Evolutionary conservation across 495 filamentous ascomycete genomes (phyloP).

Genomic region (Rhizodiscina lignyota): DNA sequence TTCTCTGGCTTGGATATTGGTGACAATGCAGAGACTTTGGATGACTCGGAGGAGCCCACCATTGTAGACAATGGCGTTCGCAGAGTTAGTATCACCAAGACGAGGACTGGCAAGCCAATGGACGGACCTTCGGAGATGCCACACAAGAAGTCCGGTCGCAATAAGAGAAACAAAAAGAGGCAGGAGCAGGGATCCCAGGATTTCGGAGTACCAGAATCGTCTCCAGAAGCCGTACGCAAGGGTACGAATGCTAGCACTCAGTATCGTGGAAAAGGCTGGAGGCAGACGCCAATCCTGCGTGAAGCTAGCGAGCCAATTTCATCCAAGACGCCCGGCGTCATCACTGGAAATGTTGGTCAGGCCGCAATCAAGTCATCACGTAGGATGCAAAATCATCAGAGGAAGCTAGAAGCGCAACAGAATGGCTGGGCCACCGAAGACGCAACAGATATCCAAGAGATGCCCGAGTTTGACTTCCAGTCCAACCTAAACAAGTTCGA

Average conservation of each 20-base stretch:
- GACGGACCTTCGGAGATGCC: too few relatives aligned
- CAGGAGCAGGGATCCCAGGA: conserved; percentile 1
- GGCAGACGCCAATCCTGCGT: conserved; percentile 64
- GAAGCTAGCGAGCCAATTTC: conserved; percentile 21
- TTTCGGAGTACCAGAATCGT: conserved; percentile 3
- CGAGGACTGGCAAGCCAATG: conserved; percentile 14
- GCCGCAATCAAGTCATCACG: conserved; percentile 11
- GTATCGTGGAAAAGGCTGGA: conserved; percentile 46
- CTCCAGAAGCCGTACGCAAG: conserved; percentile 11
- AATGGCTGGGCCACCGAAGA: conserved; percentile 96
- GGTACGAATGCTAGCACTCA: too few relatives aligned
- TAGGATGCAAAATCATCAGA: conserved; percentile 20
- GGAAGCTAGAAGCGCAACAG: conserved; percentile 42
- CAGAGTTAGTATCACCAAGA: conserved; percentile 12
- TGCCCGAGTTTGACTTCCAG: conserved; percentile 86
- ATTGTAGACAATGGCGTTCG: too few relatives aligned
- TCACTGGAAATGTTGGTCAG: conserved; percentile 9
- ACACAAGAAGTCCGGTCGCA: too few relatives aligned
- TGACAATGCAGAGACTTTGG: conserved; percentile 7
- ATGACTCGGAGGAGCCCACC: conserved; percentile 8
- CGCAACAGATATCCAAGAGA: conserved; percentile 89
- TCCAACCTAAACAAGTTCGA: conserved; percentile 83
- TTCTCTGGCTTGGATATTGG: conserved; percentile 15
- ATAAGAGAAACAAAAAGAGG: not conserved
- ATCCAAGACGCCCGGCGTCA: conserved; percentile 12